These are phyloP conservation scores for Podila epicladia DNA, from an alignment of 192 early-diverging fungal species.

Conservation along the genomic window DNA sequence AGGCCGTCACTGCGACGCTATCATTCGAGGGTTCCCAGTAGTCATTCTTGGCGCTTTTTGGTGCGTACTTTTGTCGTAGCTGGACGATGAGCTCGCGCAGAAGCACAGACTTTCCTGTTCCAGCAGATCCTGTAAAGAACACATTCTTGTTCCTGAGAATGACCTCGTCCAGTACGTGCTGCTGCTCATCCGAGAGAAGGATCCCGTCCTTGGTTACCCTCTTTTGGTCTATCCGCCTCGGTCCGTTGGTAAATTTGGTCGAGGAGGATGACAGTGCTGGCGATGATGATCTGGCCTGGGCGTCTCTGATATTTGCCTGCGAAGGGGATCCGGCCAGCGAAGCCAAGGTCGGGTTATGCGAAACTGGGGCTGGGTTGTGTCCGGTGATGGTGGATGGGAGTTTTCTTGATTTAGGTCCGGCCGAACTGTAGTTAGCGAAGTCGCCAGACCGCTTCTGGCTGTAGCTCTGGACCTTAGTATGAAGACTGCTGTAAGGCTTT, in stretches of 20 bases:
- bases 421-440: slow-evolving; percentile 10
- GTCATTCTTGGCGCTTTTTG: slow-evolving; percentile 56
- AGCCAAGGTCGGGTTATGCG: background rate
- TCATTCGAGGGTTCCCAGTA: slow-evolving; percentile 21
- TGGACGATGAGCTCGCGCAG: slow-evolving; percentile 56
- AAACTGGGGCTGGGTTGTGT: background rate
- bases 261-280: background rate
- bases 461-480: slow-evolving; percentile 13
- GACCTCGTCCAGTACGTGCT: slow-evolving; percentile 66
- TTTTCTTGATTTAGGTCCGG: too few species aligned
- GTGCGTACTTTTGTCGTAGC: slow-evolving; percentile 54
- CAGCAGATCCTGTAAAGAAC: slow-evolving; percentile 85
- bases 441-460: slow-evolving; percentile 34
- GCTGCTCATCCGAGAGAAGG: slow-evolving; percentile 64
- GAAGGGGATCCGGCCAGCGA: background rate
- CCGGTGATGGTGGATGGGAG: background rate
- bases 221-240: background rate
- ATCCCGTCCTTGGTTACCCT: slow-evolving; percentile 38
- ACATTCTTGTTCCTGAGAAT: slow-evolving; percentile 61
- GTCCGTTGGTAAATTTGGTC: background rate
- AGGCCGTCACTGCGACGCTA: slow-evolving; percentile 69
- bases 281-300: slow-evolving; percentile 10
- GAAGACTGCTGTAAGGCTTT: slow-evolving; percentile 1
- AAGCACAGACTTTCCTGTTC: slow-evolving; percentile 65
- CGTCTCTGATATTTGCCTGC: background rate